These are phyloP conservation scores for Inosperma sp. DNA, from an alignment of 768 basidiomycete species.

Conservation along the genomic window DNA sequence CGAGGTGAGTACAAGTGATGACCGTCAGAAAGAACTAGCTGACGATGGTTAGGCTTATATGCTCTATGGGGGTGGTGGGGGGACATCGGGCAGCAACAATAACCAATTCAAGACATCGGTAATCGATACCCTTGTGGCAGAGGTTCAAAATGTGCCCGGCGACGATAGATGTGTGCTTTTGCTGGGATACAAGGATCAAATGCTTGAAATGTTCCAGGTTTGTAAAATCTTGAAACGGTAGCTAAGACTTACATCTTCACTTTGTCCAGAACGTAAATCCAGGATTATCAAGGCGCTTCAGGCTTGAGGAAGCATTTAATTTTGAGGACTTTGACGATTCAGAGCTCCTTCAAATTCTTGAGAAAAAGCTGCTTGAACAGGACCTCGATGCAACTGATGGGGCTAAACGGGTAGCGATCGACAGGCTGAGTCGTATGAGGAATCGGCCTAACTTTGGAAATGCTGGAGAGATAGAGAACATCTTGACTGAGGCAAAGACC, in stretches of 20 bases:
- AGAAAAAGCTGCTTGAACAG: conserved; percentile 52
- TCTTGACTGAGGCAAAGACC: conserved; percentile 47
- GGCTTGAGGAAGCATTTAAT: conserved; percentile 60
- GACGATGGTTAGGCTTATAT: conserved; percentile 51
- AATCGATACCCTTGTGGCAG: conserved; percentile 71
- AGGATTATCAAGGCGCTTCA: conserved; percentile 60
- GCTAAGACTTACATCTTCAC: neutral
- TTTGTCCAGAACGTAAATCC: conserved; percentile 59
- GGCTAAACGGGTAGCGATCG: conserved; percentile 55
- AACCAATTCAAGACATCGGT: conserved; percentile 63
- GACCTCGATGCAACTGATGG: conserved; percentile 51
- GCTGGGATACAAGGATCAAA: conserved; percentile 60
- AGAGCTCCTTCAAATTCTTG: conserved; percentile 49
- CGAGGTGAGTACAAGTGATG: conserved; percentile 38
- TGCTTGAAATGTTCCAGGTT: conserved; percentile 73
- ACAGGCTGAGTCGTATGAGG: conserved; percentile 37
- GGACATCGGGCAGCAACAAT: conserved; percentile 21
- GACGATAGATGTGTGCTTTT: conserved; percentile 67
- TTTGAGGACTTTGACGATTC: conserved; percentile 59
- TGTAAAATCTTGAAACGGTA: neutral
- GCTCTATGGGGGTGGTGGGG: conserved; percentile 46
- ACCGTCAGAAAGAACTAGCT: neutral
- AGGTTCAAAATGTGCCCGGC: conserved; percentile 62
- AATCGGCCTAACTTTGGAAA: conserved; percentile 63
- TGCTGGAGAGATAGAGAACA: conserved; percentile 58